Conservation (phyloP, 2,329 filamentous ascomycete genomes). For the Fusarium coffeatum region DNA sequence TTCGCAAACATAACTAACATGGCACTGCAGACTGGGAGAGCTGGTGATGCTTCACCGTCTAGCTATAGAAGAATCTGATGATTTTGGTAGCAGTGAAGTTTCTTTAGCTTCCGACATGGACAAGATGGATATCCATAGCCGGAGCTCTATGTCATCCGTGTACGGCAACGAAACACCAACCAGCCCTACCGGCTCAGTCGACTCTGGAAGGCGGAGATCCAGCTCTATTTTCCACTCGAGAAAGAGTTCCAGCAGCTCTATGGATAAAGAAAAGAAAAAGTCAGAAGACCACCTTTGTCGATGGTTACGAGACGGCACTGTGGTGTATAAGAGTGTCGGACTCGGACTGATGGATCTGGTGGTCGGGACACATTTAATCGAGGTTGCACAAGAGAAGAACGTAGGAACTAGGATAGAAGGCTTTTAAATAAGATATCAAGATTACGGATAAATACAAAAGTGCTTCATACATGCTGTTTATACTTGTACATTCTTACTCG, state of each 20-base stretch:
- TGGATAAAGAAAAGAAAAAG: conserved; percentile 54
- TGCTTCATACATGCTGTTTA: conserved; percentile 30
- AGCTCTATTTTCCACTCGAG: conserved; percentile 51
- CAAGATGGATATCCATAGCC: conserved; percentile 52
- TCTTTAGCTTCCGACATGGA: conserved; percentile 50
- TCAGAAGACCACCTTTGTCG: conserved; percentile 63
- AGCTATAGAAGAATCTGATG: conserved; percentile 55
- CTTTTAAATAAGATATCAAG: conserved; percentile 55
- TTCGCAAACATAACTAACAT: conserved; percentile 21
- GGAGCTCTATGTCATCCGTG: conserved; percentile 57
- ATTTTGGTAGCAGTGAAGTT: conserved; percentile 47
- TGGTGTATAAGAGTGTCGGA: conserved; percentile 76
- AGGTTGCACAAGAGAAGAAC: conserved; percentile 65
- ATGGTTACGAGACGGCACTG: conserved; percentile 71
- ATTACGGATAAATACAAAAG: conserved; percentile 23
- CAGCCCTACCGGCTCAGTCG: conserved; percentile 51
- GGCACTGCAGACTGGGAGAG: conserved; percentile 74
- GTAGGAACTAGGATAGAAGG: conserved; percentile 65
- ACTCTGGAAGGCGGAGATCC: conserved; percentile 49
- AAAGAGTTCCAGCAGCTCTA: conserved; percentile 45
- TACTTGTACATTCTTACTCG: conserved; percentile 69
- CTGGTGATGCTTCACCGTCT: conserved; percentile 71
- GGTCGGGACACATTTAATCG: conserved; percentile 68
- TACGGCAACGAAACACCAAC: conserved; percentile 47
- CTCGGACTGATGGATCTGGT: conserved; percentile 74